A percentile compares a stretch with the other conserved stretches of the same genome.
Evolutionary conservation across 1,139 yeast species (phyloP).

Genomic region (Yamadazyma dendronema): DNA sequence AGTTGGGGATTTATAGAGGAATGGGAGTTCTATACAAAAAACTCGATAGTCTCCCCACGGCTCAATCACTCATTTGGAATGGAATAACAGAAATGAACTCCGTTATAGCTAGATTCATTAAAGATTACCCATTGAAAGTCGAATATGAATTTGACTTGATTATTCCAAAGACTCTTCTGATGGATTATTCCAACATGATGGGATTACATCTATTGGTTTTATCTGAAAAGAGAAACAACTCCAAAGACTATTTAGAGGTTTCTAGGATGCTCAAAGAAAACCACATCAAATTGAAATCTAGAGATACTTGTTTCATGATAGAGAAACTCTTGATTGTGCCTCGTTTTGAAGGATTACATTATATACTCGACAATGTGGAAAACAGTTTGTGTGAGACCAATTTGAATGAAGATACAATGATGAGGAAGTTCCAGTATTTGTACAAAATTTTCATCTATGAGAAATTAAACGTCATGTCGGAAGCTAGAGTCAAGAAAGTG

Average conservation of each 20-base stretch:
- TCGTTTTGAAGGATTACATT: conserved; percentile 13
- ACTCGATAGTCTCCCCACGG: conserved; percentile 22
- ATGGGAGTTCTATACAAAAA: conserved; percentile 29
- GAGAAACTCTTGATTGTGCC: conserved; percentile 14
- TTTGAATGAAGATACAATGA: conserved; percentile 26
- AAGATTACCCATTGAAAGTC: conserved; percentile 18
- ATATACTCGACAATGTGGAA: conserved; percentile 24
- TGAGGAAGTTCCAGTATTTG: conserved; percentile 22
- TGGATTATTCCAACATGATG: conserved; percentile 19
- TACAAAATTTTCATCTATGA: conserved; percentile 21
- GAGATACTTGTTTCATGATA: conserved; percentile 19
- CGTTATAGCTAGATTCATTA: conserved; percentile 14
- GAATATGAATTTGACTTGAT: conserved; percentile 9
- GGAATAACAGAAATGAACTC: conserved; percentile 26
- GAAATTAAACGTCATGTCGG: conserved; percentile 6
- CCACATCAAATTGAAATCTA: conserved; percentile 19
- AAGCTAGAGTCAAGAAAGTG: conserved; percentile 13
- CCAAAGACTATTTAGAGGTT: conserved; percentile 14
- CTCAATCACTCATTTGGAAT: conserved; percentile 22
- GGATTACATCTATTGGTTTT: conserved; percentile 18
- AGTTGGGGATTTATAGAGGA: conserved; percentile 25
- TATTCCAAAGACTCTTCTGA: conserved; percentile 21
- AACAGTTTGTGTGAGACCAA: conserved; percentile 29
- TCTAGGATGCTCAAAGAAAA: conserved; percentile 7
- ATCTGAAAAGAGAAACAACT: conserved; percentile 5